A percentile compares a stretch with the other conserved stretches of the same genome.
Evolutionary conservation across 192 early-diverging fungal genomes (phyloP).

Genomic region (Oehlia diaphana): DNA sequence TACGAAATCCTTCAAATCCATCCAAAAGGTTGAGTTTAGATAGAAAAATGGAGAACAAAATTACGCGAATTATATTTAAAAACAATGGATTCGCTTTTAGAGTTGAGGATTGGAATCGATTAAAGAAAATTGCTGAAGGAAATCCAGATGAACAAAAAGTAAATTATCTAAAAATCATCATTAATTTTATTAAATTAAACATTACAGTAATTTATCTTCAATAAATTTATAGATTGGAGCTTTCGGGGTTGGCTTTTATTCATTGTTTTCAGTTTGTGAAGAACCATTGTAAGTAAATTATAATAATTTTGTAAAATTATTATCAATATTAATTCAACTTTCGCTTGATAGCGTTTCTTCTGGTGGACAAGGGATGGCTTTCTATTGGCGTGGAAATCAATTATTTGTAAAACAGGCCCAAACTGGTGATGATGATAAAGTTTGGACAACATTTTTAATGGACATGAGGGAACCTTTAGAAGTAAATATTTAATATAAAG

Average conservation of each 20-base stretch:
- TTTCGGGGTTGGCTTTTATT: constrained; percentile 88
- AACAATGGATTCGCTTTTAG: too few species aligned
- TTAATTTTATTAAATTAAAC: too few species aligned
- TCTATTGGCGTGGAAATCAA: constrained; percentile 88
- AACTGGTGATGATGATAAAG: constrained; percentile 48
- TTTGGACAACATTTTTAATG: constrained; percentile 78
- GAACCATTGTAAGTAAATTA: constrained; percentile 70
- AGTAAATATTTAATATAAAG: constrained; percentile 31
- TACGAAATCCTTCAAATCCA: too few species aligned
- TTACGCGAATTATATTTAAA: too few species aligned
- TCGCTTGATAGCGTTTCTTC: constrained; percentile 58
- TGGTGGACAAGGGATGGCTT: constrained; percentile 78
- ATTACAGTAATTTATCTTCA: too few species aligned
- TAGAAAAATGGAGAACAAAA: too few species aligned
- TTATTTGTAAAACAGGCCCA: constrained; percentile 74
- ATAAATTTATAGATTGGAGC: constrained; percentile 58
- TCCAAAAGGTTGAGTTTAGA: too few species aligned
- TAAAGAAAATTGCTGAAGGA: too few species aligned
- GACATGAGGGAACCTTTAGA: constrained; percentile 68
- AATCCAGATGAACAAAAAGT: too few species aligned
- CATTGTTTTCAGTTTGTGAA: constrained; percentile 86
- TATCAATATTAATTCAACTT: not conserved
- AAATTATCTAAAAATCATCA: too few species aligned
- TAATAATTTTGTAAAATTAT: not conserved
- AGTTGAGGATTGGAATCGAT: too few species aligned